Conservation (phyloP, 176 grass and related monocot species). For the Alopecurus myosuroides region DNA sequence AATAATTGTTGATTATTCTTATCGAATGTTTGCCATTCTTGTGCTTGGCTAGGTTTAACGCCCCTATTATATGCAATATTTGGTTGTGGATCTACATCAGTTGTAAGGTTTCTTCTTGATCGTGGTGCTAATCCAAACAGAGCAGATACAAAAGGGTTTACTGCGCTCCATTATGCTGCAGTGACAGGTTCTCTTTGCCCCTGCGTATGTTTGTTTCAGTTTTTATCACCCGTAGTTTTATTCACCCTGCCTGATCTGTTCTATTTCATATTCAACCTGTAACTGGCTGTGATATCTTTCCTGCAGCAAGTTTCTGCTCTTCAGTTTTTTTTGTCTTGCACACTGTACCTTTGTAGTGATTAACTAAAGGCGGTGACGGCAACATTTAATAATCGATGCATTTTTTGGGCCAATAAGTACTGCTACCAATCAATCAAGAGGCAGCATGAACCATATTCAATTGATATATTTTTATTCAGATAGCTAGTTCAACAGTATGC, state of each 20-base stretch:
- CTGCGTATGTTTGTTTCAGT: background rate
- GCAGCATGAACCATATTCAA: background rate
- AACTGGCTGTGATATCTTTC: background rate
- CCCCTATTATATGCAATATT: background rate
- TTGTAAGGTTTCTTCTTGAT: background rate
- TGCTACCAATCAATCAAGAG: background rate
- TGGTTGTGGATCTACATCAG: background rate
- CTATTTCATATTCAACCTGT: background rate
- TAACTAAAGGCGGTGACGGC: background rate
- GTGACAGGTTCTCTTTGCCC: background rate
- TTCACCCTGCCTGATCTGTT: background rate
- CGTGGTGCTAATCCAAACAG: slow-evolving; percentile 12
- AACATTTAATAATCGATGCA: background rate
- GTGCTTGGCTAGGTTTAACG: background rate
- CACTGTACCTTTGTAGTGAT: background rate
- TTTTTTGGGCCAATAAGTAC: background rate
- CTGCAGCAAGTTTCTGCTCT: background rate
- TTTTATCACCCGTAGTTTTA: background rate
- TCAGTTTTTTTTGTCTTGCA: background rate
- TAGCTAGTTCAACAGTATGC: background rate
- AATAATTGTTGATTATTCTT: background rate
- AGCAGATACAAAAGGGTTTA: background rate
- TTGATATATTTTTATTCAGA: background rate
- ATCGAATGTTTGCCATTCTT: background rate
- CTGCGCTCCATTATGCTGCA: background rate